Conservation (phyloP, 2,329 filamentous ascomycete genomes). For the Emergomyces orientalis region DNA sequence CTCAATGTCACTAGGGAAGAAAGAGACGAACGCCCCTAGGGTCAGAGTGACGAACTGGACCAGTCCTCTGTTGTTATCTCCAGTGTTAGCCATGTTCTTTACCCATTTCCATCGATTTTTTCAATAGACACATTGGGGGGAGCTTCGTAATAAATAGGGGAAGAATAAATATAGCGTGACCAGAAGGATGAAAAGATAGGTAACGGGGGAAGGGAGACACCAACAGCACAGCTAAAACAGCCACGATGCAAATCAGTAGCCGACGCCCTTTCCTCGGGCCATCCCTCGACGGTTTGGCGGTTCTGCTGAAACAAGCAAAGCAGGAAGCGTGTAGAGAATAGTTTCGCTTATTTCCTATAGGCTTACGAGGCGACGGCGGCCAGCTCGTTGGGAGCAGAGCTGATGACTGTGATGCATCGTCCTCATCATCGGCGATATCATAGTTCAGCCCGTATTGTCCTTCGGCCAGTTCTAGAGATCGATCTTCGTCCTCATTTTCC, state of each 20-base stretch:
- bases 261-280: background rate
- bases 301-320: background rate
- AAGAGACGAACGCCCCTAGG: slow-evolving; percentile 30
- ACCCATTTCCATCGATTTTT: background rate
- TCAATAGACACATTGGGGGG: background rate
- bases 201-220: background rate
- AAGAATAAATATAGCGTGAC: background rate
- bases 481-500: background rate
- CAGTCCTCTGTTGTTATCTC: slow-evolving; percentile 26
- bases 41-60: slow-evolving; percentile 34
- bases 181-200: background rate
- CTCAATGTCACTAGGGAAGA: slow-evolving; percentile 37
- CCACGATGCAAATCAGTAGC: slow-evolving; percentile 2
- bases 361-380: background rate
- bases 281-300: slow-evolving; percentile 1
- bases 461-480: background rate
- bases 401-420: background rate
- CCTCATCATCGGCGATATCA: background rate
- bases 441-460: background rate
- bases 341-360: background rate
- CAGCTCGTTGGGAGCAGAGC: background rate
- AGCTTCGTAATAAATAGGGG: background rate
- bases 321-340: background rate
- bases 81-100: background rate
- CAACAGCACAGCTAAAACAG: slow-evolving; percentile 6